Evolutionary conservation across 2,329 filamentous ascomycete genomes (phyloP).

Genomic region (Colletotrichum sp.): DNA sequence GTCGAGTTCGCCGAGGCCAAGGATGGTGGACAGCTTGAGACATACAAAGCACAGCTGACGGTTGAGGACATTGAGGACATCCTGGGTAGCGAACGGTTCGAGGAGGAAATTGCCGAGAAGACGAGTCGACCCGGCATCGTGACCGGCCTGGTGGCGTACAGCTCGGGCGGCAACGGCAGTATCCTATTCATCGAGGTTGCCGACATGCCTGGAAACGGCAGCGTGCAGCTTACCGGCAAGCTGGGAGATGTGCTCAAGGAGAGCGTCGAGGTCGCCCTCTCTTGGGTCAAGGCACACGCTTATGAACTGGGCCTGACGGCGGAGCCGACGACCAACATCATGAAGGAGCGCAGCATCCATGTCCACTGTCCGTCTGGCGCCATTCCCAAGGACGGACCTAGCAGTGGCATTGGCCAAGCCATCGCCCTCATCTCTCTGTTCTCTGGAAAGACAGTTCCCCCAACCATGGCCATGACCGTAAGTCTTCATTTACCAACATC

Average conservation of each 20-base stretch:
- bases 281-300: constrained; percentile 96
- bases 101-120: constrained; percentile 94
- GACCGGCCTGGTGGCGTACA: constrained; percentile 94
- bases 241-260: constrained; percentile 97
- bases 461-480: constrained; percentile 94
- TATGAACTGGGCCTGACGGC: constrained; percentile 86
- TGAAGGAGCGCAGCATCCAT: constrained; percentile 93
- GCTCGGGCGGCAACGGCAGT: constrained; percentile 88
- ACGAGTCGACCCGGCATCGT: constrained; percentile 86
- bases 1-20: constrained; percentile 93
- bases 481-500: constrained; percentile 30
- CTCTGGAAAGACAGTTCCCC: constrained; percentile 82
- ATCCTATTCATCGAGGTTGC: constrained; percentile 99
- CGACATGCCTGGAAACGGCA: constrained; percentile 92
- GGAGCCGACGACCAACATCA: constrained; percentile 86
- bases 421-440: constrained; percentile 93
- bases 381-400: constrained; percentile 90
- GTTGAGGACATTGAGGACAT: constrained; percentile 87
- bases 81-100: constrained; percentile 89
- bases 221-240: constrained; percentile 94
- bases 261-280: constrained; percentile 92
- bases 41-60: constrained; percentile 77
- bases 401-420: constrained; percentile 91
- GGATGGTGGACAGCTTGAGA: constrained; percentile 70
- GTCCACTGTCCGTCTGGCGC: constrained; percentile 95